These are phyloP conservation scores for Gelatoporia subvermispora DNA, from an alignment of 768 basidiomycete genomes.

Conservation along the genomic window DNA sequence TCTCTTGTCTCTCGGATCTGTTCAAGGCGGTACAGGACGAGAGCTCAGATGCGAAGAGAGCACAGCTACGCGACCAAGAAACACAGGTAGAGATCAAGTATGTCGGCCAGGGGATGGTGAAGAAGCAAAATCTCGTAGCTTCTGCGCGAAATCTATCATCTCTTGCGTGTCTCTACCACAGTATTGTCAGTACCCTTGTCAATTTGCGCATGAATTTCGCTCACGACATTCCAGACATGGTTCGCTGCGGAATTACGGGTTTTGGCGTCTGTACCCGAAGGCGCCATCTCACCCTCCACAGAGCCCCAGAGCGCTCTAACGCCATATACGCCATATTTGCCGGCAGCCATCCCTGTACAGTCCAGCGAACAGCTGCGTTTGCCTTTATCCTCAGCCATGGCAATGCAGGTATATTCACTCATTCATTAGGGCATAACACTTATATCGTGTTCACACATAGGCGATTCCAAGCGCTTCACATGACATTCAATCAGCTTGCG, in stretches of 20 bases:
- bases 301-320: constrained; percentile 47
- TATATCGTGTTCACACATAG: no score
- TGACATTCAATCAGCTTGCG: constrained; percentile 87
- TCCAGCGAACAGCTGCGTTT: constrained; percentile 53
- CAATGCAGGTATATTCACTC: constrained; percentile 59
- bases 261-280: constrained; percentile 61
- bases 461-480: constrained; percentile 85
- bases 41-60: constrained; percentile 35
- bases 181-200: constrained; percentile 56
- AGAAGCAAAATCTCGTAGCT: constrained; percentile 60
- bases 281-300: constrained; percentile 45
- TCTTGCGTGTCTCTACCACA: constrained; percentile 77
- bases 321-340: constrained; percentile 40
- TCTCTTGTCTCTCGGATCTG: constrained; percentile 65
- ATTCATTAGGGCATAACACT: no score
- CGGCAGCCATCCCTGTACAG: constrained; percentile 33
- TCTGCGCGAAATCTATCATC: constrained; percentile 69
- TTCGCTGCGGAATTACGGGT: constrained; percentile 67
- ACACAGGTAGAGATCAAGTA: constrained; percentile 71
- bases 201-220: not conserved
- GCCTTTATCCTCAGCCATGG: constrained; percentile 85
- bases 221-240: constrained; percentile 62
- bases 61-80: constrained; percentile 69
- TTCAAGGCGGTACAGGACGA: constrained; percentile 36
- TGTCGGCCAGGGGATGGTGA: constrained; percentile 49